phyloP scores from a whole-genome alignment of 805 yeast genomes.

The Yamadazyma phyllophila region DNA sequence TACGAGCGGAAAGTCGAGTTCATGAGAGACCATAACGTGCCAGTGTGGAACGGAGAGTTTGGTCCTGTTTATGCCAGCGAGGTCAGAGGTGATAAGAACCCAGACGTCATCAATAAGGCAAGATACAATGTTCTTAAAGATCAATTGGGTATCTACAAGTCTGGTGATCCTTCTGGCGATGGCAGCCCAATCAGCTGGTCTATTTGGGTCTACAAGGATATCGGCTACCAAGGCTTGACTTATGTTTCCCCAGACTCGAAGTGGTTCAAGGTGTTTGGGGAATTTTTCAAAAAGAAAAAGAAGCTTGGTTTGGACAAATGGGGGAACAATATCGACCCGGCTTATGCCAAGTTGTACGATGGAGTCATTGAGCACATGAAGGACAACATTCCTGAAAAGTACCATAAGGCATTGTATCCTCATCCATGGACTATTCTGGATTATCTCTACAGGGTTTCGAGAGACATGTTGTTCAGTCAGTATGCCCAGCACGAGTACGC shows the following conservation, averaged over 20 bases:
- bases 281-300: constrained; percentile 43
- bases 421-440: constrained; percentile 34
- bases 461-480: constrained; percentile 45
- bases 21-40: constrained; percentile 38
- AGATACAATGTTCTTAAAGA: constrained; percentile 45
- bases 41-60: constrained; percentile 56
- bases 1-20: constrained; percentile 45
- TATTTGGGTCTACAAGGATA: constrained; percentile 53
- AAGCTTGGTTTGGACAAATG: constrained; percentile 47
- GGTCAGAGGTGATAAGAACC: constrained; percentile 40
- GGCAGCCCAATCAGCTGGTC: constrained; percentile 47
- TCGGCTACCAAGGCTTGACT: constrained; percentile 51
- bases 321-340: constrained; percentile 48
- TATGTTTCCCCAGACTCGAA: constrained; percentile 45
- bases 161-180: constrained; percentile 50
- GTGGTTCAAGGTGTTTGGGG: constrained; percentile 42
- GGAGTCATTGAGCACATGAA: constrained; percentile 36
- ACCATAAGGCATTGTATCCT: constrained; percentile 42
- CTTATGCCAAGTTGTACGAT: constrained; percentile 34
- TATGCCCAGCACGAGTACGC: constrained; percentile 46
- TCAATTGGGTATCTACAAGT: constrained; percentile 43
- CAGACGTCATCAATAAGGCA: constrained; percentile 34
- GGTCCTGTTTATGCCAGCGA: constrained; percentile 50
- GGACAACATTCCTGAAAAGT: constrained; percentile 39
- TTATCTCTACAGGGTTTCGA: constrained; percentile 37